These are phyloP conservation scores for Boletus mariae DNA, from an alignment of 1,284 basidiomycete species.

Conservation along the genomic window DNA sequence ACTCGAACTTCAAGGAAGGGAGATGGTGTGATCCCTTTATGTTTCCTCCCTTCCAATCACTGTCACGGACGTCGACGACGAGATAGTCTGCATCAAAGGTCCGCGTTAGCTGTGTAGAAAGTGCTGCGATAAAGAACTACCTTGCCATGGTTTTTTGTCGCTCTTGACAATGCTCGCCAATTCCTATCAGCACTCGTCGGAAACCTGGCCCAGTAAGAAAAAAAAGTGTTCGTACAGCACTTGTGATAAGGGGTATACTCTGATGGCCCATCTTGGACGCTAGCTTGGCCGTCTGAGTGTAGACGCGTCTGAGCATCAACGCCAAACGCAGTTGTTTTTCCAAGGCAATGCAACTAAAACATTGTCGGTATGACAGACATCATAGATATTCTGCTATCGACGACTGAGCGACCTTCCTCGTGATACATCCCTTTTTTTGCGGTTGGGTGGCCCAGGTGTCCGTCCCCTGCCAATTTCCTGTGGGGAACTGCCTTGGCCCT, in stretches of 20 bases:
- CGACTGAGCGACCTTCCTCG: constrained; percentile 25
- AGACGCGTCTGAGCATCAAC: constrained; percentile 9
- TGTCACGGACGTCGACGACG: constrained; percentile 76
- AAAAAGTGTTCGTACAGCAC: constrained; percentile 19
- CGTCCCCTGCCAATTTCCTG: constrained; percentile 20
- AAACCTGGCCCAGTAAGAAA: constrained; percentile 5
- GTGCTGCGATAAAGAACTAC: constrained; percentile 4
- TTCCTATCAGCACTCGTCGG: constrained; percentile 43
- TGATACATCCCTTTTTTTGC: constrained; percentile 15
- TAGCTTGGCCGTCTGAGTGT: constrained; percentile 4
- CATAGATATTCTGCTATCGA: constrained; percentile 16
- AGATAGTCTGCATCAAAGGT: constrained; percentile 48
- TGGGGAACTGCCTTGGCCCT: constrained; percentile 14
- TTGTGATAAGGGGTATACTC: constrained; percentile 24
- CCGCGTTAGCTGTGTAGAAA: neutral
- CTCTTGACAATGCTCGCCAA: constrained; percentile 64
- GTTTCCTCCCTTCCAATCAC: constrained; percentile 72
- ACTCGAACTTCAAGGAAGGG: constrained; percentile 58
- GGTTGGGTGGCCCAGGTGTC: constrained; percentile 27
- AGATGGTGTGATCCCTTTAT: constrained; percentile 60
- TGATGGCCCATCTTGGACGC: constrained; percentile 14
- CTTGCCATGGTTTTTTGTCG: constrained; percentile 50
- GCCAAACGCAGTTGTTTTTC: neutral
- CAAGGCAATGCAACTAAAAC: constrained; percentile 3
- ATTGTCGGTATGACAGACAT: constrained; percentile 2